phyloP scores from a whole-genome alignment of 768 basidiomycete species.

The Leccinum disarticulatum region DNA sequence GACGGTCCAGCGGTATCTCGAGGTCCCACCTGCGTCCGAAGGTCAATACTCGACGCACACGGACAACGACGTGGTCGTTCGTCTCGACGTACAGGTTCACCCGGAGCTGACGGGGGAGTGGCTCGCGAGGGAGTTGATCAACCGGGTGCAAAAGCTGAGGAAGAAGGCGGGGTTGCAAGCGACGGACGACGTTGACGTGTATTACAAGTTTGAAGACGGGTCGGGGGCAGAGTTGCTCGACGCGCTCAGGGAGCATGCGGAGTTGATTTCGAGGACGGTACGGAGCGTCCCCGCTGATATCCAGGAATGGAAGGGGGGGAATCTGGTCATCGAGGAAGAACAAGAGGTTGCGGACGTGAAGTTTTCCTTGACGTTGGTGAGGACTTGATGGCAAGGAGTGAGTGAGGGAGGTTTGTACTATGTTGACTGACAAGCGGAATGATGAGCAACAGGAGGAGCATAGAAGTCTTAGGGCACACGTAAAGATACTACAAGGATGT shows the following conservation, averaged over 20 bases:
- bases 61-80: slow-evolving; percentile 91
- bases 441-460: not conserved
- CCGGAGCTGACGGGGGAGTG: slow-evolving; percentile 86
- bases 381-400: slow-evolving; percentile 14
- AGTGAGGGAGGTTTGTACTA: not conserved
- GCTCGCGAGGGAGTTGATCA: slow-evolving; percentile 85
- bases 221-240: slow-evolving; percentile 59
- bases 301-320: slow-evolving; percentile 48
- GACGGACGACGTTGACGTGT: slow-evolving; percentile 90
- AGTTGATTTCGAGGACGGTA: slow-evolving; percentile 71
- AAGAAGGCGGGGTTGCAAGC: slow-evolving; percentile 96
- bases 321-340: slow-evolving; percentile 77
- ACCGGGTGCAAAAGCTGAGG: slow-evolving; percentile 90
- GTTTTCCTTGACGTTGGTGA: slow-evolving; percentile 69
- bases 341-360: slow-evolving; percentile 82
- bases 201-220: slow-evolving; percentile 76
- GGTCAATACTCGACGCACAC: slow-evolving; percentile 80
- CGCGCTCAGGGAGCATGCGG: slow-evolving; percentile 66
- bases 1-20: slow-evolving; percentile 87
- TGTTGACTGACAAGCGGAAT: not conserved
- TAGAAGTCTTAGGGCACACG: no score
- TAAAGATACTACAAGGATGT: no score
- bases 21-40: slow-evolving; percentile 60
- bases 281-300: slow-evolving; percentile 67
- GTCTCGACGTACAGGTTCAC: slow-evolving; percentile 87